Evolutionary conservation across 108 stramenopile species (phyloP), one percentile per base, ranked within the genome.

Genomic region (Aureococcus anophagefferens): DNA sequence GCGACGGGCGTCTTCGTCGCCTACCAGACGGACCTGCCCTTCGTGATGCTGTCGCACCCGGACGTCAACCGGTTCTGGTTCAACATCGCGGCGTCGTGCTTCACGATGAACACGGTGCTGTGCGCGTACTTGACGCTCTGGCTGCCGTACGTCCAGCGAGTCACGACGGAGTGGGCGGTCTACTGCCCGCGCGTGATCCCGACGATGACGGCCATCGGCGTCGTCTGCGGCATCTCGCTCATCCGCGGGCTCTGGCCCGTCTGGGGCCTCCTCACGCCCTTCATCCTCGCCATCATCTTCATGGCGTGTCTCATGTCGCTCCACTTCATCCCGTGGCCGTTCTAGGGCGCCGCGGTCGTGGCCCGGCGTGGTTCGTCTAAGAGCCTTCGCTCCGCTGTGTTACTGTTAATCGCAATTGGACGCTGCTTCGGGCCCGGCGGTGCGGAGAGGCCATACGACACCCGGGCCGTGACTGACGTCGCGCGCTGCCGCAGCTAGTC

Each of bases 101-200:
- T 79, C 68, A 34, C 68, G 30, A 25, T 64, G 0, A 79, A 79
- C 76, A 32, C 33, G 9, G 76, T 77, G 0, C 72, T 79, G 30
- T 33, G 73, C 72, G 67, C 40, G 33, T 79, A 79, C 68, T 34
- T 79, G 71, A 79, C 78, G 46, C 40, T 79, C 37, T 79, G 78
- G 78, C 78, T 79, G 68, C 78, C 78, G 33, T 34, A 73, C 28
- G 72, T 79, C 14, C 33, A 72, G 73, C 72, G 76, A 66, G 30
- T 79, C 63, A 66, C 33, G 44, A 17, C 72, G 7, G 51, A 59
- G 51, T 59, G 51, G 51, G 1, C 17, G 64, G 84, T 90, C 15
- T 93, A 93, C 73, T 93, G 95, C 81, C 95, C 95, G 30, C 72
- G 89, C n/a, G 90, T 93, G 51, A 79, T 96, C 44, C 93, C 95